These are phyloP conservation scores for Adansonia gregorii DNA, from an alignment of 441 rosid genomes.

Conservation along the genomic window DNA sequence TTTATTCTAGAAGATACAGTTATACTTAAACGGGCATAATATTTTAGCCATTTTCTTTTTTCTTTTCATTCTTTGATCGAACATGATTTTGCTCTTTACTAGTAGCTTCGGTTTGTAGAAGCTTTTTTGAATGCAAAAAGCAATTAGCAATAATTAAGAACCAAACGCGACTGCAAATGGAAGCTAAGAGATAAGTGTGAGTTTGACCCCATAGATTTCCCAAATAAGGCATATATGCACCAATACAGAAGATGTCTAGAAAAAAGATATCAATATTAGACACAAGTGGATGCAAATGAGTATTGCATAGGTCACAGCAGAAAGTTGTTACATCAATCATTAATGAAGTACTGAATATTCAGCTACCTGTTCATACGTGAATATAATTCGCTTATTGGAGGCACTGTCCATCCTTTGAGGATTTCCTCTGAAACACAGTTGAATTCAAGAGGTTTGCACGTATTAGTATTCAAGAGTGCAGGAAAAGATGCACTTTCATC, in stretches of 20 bases:
- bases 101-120: background rate
- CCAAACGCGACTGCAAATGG: background rate
- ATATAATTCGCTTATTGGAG: slow-evolving; percentile 81
- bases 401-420: slow-evolving; percentile 91
- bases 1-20: background rate
- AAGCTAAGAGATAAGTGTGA: background rate
- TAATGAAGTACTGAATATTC: background rate
- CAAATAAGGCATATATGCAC: slow-evolving; percentile 6
- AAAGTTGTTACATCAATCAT: slow-evolving; percentile 9
- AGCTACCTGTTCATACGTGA: slow-evolving; percentile 90
- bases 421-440: slow-evolving; percentile 68
- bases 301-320: background rate
- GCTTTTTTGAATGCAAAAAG: background rate
- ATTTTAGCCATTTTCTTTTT: background rate
- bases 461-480: background rate
- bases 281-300: background rate
- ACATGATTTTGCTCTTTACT: background rate
- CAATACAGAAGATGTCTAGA: slow-evolving; percentile 2
- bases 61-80: background rate
- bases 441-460: slow-evolving; percentile 19
- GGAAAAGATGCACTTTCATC: slow-evolving; percentile 4
- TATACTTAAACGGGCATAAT: background rate
- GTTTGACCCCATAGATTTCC: slow-evolving; percentile 7
- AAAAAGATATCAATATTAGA: slow-evolving; percentile 9
- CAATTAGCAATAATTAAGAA: background rate